These are phyloP conservation scores for Rhodomyrtus psidioides DNA, from an alignment of 441 rosid species.

Conservation along the genomic window DNA sequence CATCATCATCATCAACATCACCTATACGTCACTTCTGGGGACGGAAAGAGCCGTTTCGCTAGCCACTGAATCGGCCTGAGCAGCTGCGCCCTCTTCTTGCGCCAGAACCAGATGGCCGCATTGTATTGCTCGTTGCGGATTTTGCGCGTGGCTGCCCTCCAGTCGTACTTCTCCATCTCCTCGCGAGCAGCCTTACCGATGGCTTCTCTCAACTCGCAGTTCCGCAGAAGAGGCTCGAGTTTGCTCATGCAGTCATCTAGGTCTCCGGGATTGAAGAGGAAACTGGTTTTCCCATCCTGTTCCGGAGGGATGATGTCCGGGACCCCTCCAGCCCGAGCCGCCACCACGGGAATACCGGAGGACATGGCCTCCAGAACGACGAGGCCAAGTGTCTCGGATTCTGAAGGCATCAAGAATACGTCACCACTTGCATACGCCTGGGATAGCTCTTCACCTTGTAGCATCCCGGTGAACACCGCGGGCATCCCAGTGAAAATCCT, in stretches of 20 bases:
- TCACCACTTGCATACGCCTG: slow-evolving; percentile 97
- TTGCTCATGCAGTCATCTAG: slow-evolving; percentile 80
- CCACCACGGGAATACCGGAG: slow-evolving; percentile 88
- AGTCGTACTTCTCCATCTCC: slow-evolving; percentile 91
- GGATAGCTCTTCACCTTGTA: slow-evolving; percentile 87
- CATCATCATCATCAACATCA: background rate
- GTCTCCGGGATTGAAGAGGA: slow-evolving; percentile 71
- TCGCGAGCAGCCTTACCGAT: slow-evolving; percentile 82
- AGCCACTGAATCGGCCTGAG: slow-evolving; percentile 78
- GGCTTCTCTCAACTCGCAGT: slow-evolving; percentile 55
- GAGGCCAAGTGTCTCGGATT: slow-evolving; percentile 91
- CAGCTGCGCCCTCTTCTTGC: slow-evolving; percentile 66
- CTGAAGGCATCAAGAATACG: slow-evolving; percentile 93
- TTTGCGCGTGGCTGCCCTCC: slow-evolving; percentile 88
- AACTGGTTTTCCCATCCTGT: slow-evolving; percentile 84
- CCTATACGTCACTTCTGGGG: slow-evolving; percentile 43
- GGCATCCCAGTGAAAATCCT: slow-evolving; percentile 84
- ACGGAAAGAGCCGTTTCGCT: slow-evolving; percentile 49
- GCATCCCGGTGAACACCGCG: slow-evolving; percentile 89
- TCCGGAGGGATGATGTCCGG: slow-evolving; percentile 91
- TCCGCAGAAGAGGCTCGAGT: slow-evolving; percentile 40
- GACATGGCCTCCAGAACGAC: slow-evolving; percentile 98
- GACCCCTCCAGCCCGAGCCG: slow-evolving; percentile 88
- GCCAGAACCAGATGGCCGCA: slow-evolving; percentile 99
- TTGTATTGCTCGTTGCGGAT: slow-evolving; percentile 89